Evolutionary conservation across 108 stramenopile genomes (phyloP).

Genomic region (Cylindrotheca closterium): DNA sequence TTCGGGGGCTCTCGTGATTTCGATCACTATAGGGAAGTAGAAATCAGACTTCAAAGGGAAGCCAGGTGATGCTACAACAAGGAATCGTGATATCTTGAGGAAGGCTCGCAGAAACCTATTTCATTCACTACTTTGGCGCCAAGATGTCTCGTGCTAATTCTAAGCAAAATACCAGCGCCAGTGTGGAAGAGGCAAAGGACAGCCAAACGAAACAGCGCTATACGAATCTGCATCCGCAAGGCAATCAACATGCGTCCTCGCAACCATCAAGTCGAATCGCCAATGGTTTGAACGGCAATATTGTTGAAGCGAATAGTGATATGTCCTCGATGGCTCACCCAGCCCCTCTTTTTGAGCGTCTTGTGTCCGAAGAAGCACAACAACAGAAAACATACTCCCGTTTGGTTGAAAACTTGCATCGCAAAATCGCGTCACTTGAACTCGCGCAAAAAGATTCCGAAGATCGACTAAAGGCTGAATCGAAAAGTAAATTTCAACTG

Average conservation of each 20-base stretch:
- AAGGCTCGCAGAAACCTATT: too few relatives aligned
- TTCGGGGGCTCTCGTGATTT: too few relatives aligned
- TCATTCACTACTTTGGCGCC: too few relatives aligned
- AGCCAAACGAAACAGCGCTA: background rate
- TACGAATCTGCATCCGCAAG: too few relatives aligned
- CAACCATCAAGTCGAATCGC: too few relatives aligned
- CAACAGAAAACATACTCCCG: constrained; percentile 50
- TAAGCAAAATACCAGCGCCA: background rate
- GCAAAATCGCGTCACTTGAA: constrained; percentile 42
- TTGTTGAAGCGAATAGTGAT: background rate
- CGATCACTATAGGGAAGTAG: too few relatives aligned
- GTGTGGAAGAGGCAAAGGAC: background rate
- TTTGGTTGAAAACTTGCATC: constrained; percentile 54
- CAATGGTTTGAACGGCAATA: too few relatives aligned
- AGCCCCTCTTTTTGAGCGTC: constrained; percentile 61
- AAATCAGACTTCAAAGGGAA: too few relatives aligned
- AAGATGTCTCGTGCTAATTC: too few relatives aligned
- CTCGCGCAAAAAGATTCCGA: constrained; percentile 48
- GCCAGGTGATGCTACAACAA: too few relatives aligned
- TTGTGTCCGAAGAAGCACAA: constrained; percentile 62
- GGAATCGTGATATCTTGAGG: too few relatives aligned
- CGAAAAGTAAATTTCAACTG: constrained; percentile 31
- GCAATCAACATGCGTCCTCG: too few relatives aligned
- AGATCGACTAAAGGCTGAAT: constrained; percentile 43
- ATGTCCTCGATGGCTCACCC: constrained; percentile 21